These are phyloP conservation scores for Takakia lepidozioides DNA, from an alignment of 225 moss, liverwort and hornwort genomes.

Conservation along the genomic window DNA sequence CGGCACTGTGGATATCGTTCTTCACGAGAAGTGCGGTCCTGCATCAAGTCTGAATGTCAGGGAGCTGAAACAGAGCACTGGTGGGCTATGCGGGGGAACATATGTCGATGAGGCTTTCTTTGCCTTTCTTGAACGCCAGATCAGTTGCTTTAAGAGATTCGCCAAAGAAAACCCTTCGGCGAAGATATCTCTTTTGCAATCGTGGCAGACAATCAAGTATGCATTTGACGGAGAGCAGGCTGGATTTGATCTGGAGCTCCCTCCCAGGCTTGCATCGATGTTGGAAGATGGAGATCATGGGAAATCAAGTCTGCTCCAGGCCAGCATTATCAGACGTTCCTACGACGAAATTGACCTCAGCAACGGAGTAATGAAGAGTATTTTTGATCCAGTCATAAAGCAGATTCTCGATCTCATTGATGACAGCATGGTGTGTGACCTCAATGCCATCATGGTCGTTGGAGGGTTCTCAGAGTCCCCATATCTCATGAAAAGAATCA, in stretches of 20 bases:
- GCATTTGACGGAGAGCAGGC: not conserved
- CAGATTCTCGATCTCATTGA: slow-evolving; percentile 3
- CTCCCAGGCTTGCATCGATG: not conserved
- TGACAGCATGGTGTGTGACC: not conserved
- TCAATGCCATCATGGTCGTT: slow-evolving; percentile 2
- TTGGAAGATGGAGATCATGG: slow-evolving; percentile 15
- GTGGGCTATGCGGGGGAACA: slow-evolving; percentile 8
- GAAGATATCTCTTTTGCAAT: not conserved
- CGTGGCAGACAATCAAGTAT: slow-evolving; percentile 5
- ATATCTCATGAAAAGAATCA: slow-evolving; percentile 26
- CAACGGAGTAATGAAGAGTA: slow-evolving; percentile 11
- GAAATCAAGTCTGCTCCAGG: no score
- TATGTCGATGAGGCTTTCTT: slow-evolving; percentile 6
- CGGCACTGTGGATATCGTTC: slow-evolving; percentile 4
- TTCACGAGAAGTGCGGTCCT: not conserved
- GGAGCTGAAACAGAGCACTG: slow-evolving; percentile 2
- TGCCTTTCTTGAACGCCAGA: not conserved
- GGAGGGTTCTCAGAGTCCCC: slow-evolving; percentile 21
- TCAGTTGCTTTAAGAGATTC: not conserved
- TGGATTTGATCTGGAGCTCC: not conserved
- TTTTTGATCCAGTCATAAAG: slow-evolving; percentile 21
- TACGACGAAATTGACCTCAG: slow-evolving; percentile 17
- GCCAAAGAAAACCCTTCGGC: not conserved
- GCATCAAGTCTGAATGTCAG: not conserved
- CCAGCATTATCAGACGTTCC: not conserved